Percentiles rank a stretch among this genome's conserved stretches.
Evolutionary conservation across 208 protist genomes (phyloP).

Genomic region (Crithidia mellificae): DNA sequence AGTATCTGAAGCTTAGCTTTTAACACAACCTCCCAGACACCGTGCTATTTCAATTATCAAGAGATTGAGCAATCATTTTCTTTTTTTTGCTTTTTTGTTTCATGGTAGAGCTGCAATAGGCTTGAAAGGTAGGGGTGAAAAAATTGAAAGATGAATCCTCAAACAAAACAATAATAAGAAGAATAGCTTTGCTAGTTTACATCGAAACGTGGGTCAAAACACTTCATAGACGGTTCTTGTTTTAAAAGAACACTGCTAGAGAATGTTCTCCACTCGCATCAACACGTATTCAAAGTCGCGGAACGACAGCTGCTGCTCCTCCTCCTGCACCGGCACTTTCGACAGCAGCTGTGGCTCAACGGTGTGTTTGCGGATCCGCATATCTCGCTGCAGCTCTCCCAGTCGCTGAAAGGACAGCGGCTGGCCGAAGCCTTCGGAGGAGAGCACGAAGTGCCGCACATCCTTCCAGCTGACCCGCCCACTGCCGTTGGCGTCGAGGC

Average conservation of each 20-base stretch:
- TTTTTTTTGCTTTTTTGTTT: too few species aligned
- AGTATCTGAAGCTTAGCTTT: too few species aligned
- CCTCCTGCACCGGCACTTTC: conserved; percentile 64
- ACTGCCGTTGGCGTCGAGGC: conserved; percentile 93
- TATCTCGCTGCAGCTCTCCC: conserved; percentile 60
- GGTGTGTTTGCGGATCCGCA: conserved; percentile 52
- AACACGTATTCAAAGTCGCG: conserved; percentile 77
- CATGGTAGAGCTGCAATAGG: too few species aligned
- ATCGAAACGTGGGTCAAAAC: too few species aligned
- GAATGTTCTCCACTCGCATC: conserved; percentile 45
- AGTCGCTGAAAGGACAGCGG: conserved; percentile 52
- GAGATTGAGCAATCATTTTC: too few species aligned
- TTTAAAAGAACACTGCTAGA: conserved; percentile 22
- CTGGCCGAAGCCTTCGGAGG: conserved; percentile 52
- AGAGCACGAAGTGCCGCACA: conserved; percentile 59
- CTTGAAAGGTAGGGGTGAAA: too few species aligned
- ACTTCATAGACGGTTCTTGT: too few species aligned
- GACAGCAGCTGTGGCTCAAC: conserved; percentile 57
- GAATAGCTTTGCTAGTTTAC: too few species aligned
- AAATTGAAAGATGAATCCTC: too few species aligned
- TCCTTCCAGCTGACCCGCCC: conserved; percentile 71
- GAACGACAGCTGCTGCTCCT: conserved; percentile 67
- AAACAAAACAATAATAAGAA: too few species aligned
- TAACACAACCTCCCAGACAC: too few species aligned
- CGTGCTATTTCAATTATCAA: too few species aligned